Evolutionary conservation across 2,329 filamentous ascomycete species (phyloP).

Genomic region (Xylariaceae sp.): DNA sequence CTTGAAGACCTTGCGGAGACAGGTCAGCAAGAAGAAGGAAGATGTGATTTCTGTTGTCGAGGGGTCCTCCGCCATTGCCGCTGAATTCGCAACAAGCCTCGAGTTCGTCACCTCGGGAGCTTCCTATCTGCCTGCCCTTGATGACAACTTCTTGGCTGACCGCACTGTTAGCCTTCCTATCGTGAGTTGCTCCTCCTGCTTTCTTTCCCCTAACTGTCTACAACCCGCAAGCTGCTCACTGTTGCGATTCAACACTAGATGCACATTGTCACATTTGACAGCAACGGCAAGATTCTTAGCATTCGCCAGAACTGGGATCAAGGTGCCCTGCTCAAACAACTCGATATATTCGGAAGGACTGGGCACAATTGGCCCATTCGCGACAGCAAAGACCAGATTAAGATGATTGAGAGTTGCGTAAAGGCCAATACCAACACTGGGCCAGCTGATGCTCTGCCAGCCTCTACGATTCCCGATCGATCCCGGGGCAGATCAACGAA

Average conservation of each 20-base stretch:
- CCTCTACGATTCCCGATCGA: constrained; percentile 37
- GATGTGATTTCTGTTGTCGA: constrained; percentile 71
- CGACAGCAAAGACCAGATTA: constrained; percentile 77
- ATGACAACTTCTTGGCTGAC: constrained; percentile 91
- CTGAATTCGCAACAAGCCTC: constrained; percentile 76
- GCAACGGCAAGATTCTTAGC: constrained; percentile 71
- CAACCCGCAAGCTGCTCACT: constrained; percentile 12
- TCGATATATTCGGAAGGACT: constrained; percentile 86
- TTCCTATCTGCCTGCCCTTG: constrained; percentile 78
- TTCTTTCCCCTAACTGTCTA: not conserved
- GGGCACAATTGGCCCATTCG: constrained; percentile 93
- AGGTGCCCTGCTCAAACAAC: constrained; percentile 82
- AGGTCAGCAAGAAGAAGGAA: constrained; percentile 79
- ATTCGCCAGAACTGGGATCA: constrained; percentile 96
- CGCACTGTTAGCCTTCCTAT: constrained; percentile 72
- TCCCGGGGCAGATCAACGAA: constrained; percentile 50
- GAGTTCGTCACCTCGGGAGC: constrained; percentile 80
- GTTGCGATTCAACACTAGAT: constrained; percentile 47
- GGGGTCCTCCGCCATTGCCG: constrained; percentile 59
- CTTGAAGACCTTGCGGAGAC: constrained; percentile 61
- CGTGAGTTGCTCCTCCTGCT: constrained; percentile 60
- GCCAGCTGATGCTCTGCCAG: constrained; percentile 28
- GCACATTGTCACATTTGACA: constrained; percentile 83
- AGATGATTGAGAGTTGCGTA: constrained; percentile 62
- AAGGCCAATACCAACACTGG: constrained; percentile 39